Percentiles rank a stretch among this genome's conserved stretches.
phyloP scores from a whole-genome alignment of 2,329 filamentous ascomycete genomes.

The Colletotrichum brevisporum region DNA sequence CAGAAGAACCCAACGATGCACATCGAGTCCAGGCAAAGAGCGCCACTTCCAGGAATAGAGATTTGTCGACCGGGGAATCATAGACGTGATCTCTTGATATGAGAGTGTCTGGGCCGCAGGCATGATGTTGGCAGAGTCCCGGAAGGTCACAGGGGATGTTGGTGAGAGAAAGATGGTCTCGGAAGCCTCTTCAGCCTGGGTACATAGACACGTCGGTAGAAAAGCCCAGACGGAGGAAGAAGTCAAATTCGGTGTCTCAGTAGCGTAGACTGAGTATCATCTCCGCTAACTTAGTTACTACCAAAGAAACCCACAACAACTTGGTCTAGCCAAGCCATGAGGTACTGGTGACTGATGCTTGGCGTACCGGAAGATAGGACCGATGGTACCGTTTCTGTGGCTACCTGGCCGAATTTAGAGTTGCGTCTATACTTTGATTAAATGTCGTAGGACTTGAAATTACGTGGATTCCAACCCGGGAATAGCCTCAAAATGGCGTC shows the following conservation, averaged over 20 bases:
- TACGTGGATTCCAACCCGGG: not conserved
- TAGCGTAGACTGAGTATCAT: slow-evolving; percentile 10
- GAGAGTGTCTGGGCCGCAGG: slow-evolving; percentile 7
- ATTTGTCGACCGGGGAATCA: not conserved
- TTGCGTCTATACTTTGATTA: not conserved
- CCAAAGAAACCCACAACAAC: no score
- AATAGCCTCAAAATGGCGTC: not conserved
- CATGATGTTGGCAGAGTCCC: not conserved
- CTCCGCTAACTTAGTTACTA: not conserved
- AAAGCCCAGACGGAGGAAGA: slow-evolving; percentile 3
- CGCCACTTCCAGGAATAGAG: not conserved
- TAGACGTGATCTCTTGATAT: not conserved
- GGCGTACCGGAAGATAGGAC: slow-evolving; percentile 4
- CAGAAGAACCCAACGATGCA: not conserved
- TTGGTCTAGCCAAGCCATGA: not conserved
- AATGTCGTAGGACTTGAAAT: slow-evolving; percentile 4
- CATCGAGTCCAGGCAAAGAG: not conserved
- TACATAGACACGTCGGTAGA: not conserved
- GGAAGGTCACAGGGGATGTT: not conserved
- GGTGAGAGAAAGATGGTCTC: not conserved
- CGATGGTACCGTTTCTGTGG: slow-evolving; percentile 13
- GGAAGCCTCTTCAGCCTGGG: not conserved
- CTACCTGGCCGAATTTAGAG: not conserved
- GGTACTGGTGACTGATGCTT: slow-evolving; percentile 11
- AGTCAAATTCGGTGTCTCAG: not conserved